Base-by-base conservation (phyloP, 371 early-diverging fungal genomes). In the Batkoa obscura region DNA sequence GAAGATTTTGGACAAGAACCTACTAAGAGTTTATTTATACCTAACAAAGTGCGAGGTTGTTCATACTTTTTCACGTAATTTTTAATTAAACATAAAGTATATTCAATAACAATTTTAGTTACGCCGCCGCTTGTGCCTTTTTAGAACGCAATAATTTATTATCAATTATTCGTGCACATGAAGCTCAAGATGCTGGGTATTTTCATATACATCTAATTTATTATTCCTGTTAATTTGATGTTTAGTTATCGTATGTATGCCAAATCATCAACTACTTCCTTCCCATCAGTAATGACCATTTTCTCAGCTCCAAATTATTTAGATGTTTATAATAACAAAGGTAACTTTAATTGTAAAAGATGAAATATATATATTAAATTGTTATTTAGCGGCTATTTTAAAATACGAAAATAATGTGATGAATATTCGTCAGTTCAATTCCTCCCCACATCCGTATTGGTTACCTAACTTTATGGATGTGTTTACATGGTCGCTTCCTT, bases 291-390 rank as follows among this genome's bases (percentile, higher is more conserved):
- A 3, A 91, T 94, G 71, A 98, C 97, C 39, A 85, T 98, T 48
- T 96, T 98, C 62, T 90, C 90, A 6, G 96, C 96, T 35, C 97
- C 97, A 17, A 96, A 96, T 67, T 96, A 96, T 64, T 69, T 96
- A 48, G 97, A 94, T 65, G 78, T 90, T 5, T 96, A 96, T 70
- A 92, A 91, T 71, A 96, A 94, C 76, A 95, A 94, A 73, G 81
- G 79, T 74, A 50, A 33, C 55, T 17, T 33, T 41, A 6, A 38
- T 51, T 5, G 8, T 35, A n/a, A n/a, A 41, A 10, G 13, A 41
- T 41, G 13, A 10, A 35, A 12, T 10, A 10, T 5, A 31, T 12
- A 12, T 10, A 33, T 1, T 36, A 36, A 33, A 23, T 2, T 37
- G 6, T 50, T 46, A 33, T 31, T 33, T 53, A 73, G 97, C 94